A percentile compares a stretch with the other conserved stretches of the same genome.
These are phyloP conservation scores for Cystobasidium onofrii DNA, from an alignment of 768 basidiomycete genomes.

Conservation along the genomic window DNA sequence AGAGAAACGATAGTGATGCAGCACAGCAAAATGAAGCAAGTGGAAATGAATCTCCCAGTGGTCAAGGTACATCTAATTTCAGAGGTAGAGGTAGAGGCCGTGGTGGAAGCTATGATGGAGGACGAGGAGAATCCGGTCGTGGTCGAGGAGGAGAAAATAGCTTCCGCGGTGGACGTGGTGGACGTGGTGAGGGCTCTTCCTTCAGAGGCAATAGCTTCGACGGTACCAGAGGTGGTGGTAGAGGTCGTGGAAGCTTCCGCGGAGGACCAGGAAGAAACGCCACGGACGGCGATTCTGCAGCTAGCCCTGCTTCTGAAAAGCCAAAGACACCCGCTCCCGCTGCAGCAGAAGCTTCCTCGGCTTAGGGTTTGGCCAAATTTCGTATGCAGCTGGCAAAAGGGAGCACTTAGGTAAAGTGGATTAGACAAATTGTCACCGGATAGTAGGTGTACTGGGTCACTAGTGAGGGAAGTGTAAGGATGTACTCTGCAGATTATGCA, in stretches of 20 bases:
- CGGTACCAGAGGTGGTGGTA: not conserved
- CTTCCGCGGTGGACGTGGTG: not conserved
- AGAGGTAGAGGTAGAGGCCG: conserved; percentile 2
- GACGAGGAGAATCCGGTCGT: not conserved
- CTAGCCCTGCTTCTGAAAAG: not conserved
- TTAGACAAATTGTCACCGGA: too few relatives aligned
- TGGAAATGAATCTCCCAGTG: not conserved
- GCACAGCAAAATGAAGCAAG: not conserved
- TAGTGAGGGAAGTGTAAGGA: too few relatives aligned
- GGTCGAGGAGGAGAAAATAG: not conserved
- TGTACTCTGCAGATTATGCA: too few relatives aligned
- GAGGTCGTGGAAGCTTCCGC: conserved; percentile 7
- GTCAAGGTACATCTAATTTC: conserved; percentile 36
- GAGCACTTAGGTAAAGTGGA: too few relatives aligned
- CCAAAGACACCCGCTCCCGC: conserved; percentile 3
- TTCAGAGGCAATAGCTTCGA: not conserved
- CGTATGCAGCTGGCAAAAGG: too few relatives aligned
- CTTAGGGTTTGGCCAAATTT: too few relatives aligned
- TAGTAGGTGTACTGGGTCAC: too few relatives aligned
- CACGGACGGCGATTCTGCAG: not conserved
- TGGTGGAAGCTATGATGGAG: not conserved
- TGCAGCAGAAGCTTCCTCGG: not conserved
- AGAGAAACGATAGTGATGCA: not conserved
- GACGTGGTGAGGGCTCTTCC: not conserved
- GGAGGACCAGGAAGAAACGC: not conserved